These are phyloP conservation scores for Mycena sp. DNA, from an alignment of 1,284 basidiomycete species.

Conservation along the genomic window DNA sequence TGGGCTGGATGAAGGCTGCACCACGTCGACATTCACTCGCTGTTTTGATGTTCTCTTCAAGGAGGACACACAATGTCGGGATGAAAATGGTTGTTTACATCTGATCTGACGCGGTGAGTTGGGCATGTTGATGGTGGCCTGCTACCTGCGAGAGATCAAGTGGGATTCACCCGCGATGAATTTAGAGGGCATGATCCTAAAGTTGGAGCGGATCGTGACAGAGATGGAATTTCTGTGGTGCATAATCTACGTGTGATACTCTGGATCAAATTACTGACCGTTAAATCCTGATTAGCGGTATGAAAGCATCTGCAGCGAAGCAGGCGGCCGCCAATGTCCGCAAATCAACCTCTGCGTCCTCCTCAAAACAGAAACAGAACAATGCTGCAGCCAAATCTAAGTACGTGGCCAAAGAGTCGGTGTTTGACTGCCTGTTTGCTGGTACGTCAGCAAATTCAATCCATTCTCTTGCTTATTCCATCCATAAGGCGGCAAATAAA, in stretches of 20 bases:
- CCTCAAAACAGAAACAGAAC: not conserved
- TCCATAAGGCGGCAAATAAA: not conserved
- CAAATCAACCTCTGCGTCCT: not conserved
- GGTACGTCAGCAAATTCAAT: not conserved
- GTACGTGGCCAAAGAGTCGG: too few relatives aligned
- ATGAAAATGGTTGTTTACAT: slow-evolving; percentile 1
- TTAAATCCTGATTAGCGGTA: slow-evolving; percentile 3
- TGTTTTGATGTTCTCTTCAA: slow-evolving; percentile 15
- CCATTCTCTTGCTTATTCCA: not conserved
- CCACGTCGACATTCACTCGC: slow-evolving; percentile 2
- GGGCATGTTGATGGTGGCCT: slow-evolving; percentile 2
- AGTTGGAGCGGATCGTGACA: slow-evolving; percentile 10
- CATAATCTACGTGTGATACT: too few relatives aligned
- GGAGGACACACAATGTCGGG: not conserved
- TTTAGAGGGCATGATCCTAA: not conserved
- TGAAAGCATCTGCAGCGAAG: not conserved
- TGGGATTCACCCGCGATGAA: not conserved
- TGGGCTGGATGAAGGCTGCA: not conserved
- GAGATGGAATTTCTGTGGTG: slow-evolving; percentile 21
- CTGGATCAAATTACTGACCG: too few relatives aligned
- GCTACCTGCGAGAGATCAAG: slow-evolving; percentile 7
- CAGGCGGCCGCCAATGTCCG: not conserved
- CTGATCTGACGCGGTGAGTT: not conserved
- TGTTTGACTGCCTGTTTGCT: not conserved
- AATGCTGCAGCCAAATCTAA: not conserved